Evolutionary conservation across 2,329 filamentous ascomycete genomes (phyloP).

Genomic region (Colletotrichum somersetense): DNA sequence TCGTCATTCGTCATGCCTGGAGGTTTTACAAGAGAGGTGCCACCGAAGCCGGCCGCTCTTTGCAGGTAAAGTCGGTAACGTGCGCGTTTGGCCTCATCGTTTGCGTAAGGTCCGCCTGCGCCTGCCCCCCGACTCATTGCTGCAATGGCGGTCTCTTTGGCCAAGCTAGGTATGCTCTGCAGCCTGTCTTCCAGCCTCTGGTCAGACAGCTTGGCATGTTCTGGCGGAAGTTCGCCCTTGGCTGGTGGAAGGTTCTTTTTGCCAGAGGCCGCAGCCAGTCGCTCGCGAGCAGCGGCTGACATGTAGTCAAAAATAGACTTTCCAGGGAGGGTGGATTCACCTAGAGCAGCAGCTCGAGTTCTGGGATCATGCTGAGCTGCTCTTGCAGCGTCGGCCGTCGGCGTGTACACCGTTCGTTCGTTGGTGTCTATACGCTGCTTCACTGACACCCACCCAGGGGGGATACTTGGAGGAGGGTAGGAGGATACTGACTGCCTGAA

Average conservation of each 20-base stretch:
- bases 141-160: constrained; percentile 75
- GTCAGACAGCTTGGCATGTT: constrained; percentile 72
- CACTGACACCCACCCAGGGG: constrained; percentile 78
- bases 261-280: constrained; percentile 81
- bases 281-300: constrained; percentile 80
- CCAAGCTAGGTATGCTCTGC: constrained; percentile 72
- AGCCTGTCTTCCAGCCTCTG: constrained; percentile 71
- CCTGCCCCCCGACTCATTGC: constrained; percentile 74
- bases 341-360: constrained; percentile 77
- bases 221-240: constrained; percentile 78
- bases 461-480: constrained; percentile 77
- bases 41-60: constrained; percentile 74
- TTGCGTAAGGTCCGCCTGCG: constrained; percentile 83
- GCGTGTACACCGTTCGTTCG: constrained; percentile 61
- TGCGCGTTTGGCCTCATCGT: constrained; percentile 82
- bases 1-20: constrained; percentile 70
- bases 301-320: constrained; percentile 98
- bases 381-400: constrained; percentile 82
- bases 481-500: constrained; percentile 54
- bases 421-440: constrained; percentile 44
- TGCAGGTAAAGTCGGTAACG: constrained; percentile 88
- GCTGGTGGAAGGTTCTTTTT: constrained; percentile 82
- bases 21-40: constrained; percentile 65
- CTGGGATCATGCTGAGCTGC: constrained; percentile 80
- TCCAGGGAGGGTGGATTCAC: constrained; percentile 82